phyloP scores from a whole-genome alignment of 192 early-diverging fungal genomes.

The Funneliformis mosseae region DNA sequence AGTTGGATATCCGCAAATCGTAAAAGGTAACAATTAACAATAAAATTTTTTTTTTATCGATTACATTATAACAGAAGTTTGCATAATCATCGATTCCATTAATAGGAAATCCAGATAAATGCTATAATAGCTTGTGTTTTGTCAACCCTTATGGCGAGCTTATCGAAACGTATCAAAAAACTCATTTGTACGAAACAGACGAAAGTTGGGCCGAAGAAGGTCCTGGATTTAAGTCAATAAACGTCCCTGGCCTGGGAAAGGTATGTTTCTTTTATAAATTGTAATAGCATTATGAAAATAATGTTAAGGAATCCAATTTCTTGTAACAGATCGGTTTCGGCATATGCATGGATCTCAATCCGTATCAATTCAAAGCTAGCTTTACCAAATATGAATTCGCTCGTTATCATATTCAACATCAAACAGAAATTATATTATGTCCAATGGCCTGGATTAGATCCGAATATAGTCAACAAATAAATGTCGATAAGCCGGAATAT shows the following conservation, averaged over 20 bases:
- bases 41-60: background rate
- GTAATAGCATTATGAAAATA: background rate
- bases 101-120: constrained; percentile 36
- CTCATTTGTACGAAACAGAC: constrained; percentile 70
- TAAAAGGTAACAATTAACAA: constrained; percentile 22
- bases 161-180: constrained; percentile 68
- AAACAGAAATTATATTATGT: constrained; percentile 54
- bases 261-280: constrained; percentile 36
- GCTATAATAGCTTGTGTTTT: constrained; percentile 66
- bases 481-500: background rate
- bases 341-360: constrained; percentile 88
- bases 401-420: constrained; percentile 55
- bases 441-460: constrained; percentile 73
- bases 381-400: constrained; percentile 75
- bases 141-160: constrained; percentile 53
- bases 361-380: constrained; percentile 64
- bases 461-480: constrained; percentile 24
- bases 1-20: constrained; percentile 70
- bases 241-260: constrained; percentile 59
- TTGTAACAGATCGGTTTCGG: constrained; percentile 64
- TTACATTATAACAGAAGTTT: background rate
- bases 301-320: background rate
- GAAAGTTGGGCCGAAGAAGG: constrained; percentile 79
- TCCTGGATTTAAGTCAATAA: constrained; percentile 54
- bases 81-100: background rate